phyloP scores from a whole-genome alignment of 495 filamentous ascomycete genomes.

The Amorphotheca resinae region DNA sequence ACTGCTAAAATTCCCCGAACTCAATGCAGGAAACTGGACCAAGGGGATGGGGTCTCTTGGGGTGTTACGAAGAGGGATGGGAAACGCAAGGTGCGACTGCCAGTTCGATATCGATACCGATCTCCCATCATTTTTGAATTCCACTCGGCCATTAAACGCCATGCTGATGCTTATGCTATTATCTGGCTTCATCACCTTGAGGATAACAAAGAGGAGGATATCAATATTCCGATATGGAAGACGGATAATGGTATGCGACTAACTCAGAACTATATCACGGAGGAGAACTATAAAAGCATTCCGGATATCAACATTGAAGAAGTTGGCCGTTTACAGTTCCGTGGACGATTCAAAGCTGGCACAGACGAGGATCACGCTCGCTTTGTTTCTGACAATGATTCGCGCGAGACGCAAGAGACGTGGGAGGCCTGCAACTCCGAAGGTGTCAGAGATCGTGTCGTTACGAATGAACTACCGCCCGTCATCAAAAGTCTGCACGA shows the following conservation, averaged over 20 bases:
- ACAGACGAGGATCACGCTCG: constrained; percentile 73
- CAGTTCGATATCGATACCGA: constrained; percentile 80
- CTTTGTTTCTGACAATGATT: constrained; percentile 79
- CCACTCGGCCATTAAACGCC: constrained; percentile 47
- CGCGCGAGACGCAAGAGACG: constrained; percentile 82
- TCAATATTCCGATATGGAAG: constrained; percentile 79
- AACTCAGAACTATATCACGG: constrained; percentile 83
- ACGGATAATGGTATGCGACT: constrained; percentile 61
- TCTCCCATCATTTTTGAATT: constrained; percentile 85
- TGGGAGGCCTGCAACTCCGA: constrained; percentile 86
- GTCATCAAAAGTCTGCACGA: constrained; percentile 63
- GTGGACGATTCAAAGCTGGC: constrained; percentile 71
- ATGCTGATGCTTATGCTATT: constrained; percentile 59
- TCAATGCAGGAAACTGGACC: constrained; percentile 38
- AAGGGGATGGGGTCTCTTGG: constrained; percentile 54
- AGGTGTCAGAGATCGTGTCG: constrained; percentile 58
- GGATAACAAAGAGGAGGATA: constrained; percentile 60
- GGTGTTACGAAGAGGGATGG: constrained; percentile 46
- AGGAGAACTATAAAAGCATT: constrained; percentile 48
- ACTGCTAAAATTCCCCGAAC: constrained; percentile 53
- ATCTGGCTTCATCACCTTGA: constrained; percentile 78
- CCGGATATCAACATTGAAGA: constrained; percentile 58
- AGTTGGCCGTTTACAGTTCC: constrained; percentile 70
- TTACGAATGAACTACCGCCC: constrained; percentile 54
- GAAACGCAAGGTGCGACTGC: constrained; percentile 54